Base-by-base conservation (phyloP, 148 eudicot genomes). In the Vaccinium darrowii region DNA sequence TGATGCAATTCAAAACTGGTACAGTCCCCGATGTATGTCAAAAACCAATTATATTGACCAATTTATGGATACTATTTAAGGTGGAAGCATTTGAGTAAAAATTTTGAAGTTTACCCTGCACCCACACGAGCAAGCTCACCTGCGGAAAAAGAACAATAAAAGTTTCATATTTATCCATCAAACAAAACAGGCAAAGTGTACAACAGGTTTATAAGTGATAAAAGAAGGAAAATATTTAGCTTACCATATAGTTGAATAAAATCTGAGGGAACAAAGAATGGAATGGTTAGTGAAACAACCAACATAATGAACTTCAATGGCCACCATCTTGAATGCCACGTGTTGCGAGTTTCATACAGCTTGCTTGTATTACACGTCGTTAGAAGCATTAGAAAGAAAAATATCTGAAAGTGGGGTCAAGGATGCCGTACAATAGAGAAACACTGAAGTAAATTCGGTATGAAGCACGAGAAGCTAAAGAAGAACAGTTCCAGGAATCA, bases 81-180 rank as follows among this genome's bases (percentile, higher is more conserved):
- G 50, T 80, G 58, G 14, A 58, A 57, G 78, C 14, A 23, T 79
- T 14, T 52, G 82, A 87, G 53, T 52, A 69, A 15, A 19, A 65
- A 62, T 63, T 51, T 65, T 19, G 87, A 85, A 83, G 81, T 82
- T 83, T 94, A 96, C 99, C 99, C 99, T 86, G 99, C 99, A 85
- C 99, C 99, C 76, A 94, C 89, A 16, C 98, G 98, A 73, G 99
- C 97, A 75, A 93, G 84, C 88, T 96, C 99, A 84, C 99, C 99
- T 96, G 92, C 87, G 82, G 83, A 72, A 57, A 86, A 30, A 60
- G 36, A 52, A 54, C 54, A 83, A 27, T 23, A 62, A 56, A 0
- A 14, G 43, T 56, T 50, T 47, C n/a, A 19, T 27, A 4, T 47
- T 62, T 8, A 39, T 39, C 67, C 14, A 53, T 12, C 62, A 21